Conservation (phyloP, 1,284 basidiomycete genomes). For the Melampsora larici-populina region DNA sequence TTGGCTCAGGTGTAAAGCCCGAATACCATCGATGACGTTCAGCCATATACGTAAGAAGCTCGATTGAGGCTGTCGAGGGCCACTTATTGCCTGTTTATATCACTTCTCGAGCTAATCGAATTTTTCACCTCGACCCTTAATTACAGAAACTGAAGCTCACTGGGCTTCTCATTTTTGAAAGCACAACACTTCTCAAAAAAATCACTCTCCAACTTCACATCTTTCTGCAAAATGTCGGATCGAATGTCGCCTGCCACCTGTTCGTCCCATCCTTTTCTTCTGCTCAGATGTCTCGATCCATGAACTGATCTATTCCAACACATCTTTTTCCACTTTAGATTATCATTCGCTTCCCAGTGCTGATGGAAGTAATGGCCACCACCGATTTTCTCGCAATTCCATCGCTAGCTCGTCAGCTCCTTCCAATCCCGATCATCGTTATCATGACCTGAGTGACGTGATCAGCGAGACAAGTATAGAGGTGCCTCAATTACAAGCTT, state of each 20-base stretch:
- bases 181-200: neutral
- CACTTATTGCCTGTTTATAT: too few relatives aligned
- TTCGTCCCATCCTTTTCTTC: neutral
- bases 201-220: neutral
- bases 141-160: too few relatives aligned
- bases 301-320: neutral
- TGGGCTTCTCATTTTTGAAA: neutral
- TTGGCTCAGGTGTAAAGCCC: too few relatives aligned
- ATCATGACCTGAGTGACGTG: neutral
- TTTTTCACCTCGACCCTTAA: too few relatives aligned
- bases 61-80: too few relatives aligned
- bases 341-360: neutral
- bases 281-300: neutral
- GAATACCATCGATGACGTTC: too few relatives aligned
- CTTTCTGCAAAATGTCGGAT: neutral
- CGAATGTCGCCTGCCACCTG: neutral
- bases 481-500: neutral
- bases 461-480: neutral
- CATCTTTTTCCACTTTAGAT: neutral
- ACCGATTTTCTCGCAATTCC: neutral
- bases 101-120: too few relatives aligned
- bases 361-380: neutral
- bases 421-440: neutral
- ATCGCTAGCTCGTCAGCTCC: neutral
- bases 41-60: too few relatives aligned